Base-by-base conservation (phyloP, 177 flowering plant species). In the Telopea speciosissima region DNA sequence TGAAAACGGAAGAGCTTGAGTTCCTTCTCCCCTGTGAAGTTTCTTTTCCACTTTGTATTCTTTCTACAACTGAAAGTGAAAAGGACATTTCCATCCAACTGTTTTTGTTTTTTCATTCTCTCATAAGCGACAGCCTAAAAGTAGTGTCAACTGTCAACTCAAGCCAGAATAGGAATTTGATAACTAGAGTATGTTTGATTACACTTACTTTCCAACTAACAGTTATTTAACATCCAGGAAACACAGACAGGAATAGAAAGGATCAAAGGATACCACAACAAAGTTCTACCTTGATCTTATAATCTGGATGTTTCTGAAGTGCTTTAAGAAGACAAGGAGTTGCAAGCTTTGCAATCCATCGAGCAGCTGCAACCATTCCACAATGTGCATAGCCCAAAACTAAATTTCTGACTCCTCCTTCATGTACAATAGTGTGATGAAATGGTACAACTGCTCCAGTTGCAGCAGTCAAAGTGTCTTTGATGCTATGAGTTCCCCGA, bases 281-380 rank as follows among this genome's bases (percentile, higher is more conserved):
- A 19, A 31, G 14, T 17, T 69, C 76, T 81, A 93, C 99, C 97
- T 88, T 88, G 40, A 96, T 70, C 75, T 84, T 84, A 77, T 90
- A 96, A 78, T 78, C 95, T 66, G 95, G 97, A 77, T 83, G 73
- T 67, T 81, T 75, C 8, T 36, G 63, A 62, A 96, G 86, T 56
- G 89, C 93, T 80, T 87, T 79, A 42, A 81, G 60, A 65, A 96
- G 87, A 83, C 91, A 83, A 75, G 98, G 99, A 77, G 87, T 87
- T 26, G 97, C 88, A 67, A 85, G 89, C 77, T 91, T 93, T 24
- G 97, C 92, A 83, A 92, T 96, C 98, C 99, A 96, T 25, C 97
- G 83, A 72, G 99, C 93, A 86, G 99, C 99, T 68, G 99, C 98
- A 72, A 96, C 96, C 98, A 96, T 93, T 66, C 99, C 99, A 80